A percentile compares a stretch with the other conserved stretches of the same genome.
Conservation (phyloP, 352 stramenopile genomes). For the Globisporangium sylvaticum region DNA sequence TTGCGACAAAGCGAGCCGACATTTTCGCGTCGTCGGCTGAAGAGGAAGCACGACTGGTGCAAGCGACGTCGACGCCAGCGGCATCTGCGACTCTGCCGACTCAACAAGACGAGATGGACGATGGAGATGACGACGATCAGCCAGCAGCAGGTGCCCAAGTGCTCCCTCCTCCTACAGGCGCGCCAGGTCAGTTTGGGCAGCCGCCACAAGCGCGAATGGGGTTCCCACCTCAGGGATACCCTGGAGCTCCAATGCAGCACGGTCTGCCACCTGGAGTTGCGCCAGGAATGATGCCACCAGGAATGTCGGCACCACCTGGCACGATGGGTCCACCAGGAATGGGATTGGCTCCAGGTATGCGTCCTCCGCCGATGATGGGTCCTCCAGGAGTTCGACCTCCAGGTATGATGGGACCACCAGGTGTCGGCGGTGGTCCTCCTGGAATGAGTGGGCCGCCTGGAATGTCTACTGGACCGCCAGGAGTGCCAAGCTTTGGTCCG, state of each 20-base stretch:
- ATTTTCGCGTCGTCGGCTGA: constrained; percentile 92
- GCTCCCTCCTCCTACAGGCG: not conserved
- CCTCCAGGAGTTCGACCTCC: constrained; percentile 25
- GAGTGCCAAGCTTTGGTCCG: constrained; percentile 5
- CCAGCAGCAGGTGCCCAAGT: not conserved
- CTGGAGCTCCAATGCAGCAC: constrained; percentile 8
- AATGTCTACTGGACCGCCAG: constrained; percentile 14
- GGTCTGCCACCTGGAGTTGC: constrained; percentile 9
- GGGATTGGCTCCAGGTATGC: constrained; percentile 17
- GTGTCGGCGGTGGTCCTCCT: constrained; percentile 13
- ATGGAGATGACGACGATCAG: constrained; percentile 33
- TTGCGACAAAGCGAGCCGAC: constrained; percentile 90
- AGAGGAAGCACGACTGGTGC: constrained; percentile 68
- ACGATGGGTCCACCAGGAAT: constrained; percentile 26
- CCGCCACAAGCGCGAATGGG: constrained; percentile 8
- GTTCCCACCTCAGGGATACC: constrained; percentile 8
- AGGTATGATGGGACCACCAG: constrained; percentile 33
- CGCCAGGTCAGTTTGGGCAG: constrained; percentile 7
- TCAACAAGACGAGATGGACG: constrained; percentile 38
- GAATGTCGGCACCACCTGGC: constrained; percentile 17
- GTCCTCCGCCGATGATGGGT: constrained; percentile 23
- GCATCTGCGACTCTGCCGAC: not conserved
- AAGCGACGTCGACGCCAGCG: constrained; percentile 28
- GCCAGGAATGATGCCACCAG: constrained; percentile 23
- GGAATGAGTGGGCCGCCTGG: constrained; percentile 12